Evolutionary conservation across 495 filamentous ascomycete species (phyloP), one percentile per base, ranked within the genome.

Genomic region (Massariosphaeria phaeospora): DNA sequence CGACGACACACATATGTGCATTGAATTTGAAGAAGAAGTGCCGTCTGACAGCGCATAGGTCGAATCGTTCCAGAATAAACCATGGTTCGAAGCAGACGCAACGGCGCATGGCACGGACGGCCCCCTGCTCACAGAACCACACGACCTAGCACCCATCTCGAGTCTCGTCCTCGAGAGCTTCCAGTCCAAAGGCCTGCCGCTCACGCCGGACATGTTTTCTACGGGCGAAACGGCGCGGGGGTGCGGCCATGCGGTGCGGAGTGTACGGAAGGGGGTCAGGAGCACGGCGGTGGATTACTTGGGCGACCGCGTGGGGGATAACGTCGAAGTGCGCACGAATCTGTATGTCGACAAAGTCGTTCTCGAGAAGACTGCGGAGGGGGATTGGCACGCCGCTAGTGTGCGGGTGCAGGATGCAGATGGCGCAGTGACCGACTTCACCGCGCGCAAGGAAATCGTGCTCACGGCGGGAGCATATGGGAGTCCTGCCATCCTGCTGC

Each of bases 11-110:
- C 36, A 9, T 13, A 11, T 40, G 23, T 33, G 4, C 24, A 20
- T 31, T 38, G 25, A 6, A n/a, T 18, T 39, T 12, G 6, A 25
- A n/a, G 25, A 4, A 77, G 55, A 7, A 33, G 11, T 46, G 2
- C n/a, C 3, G 40, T 27, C 34, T 39, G 15, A 47, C 43, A 2
- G 15, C 5, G 0, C 15, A 17, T 56, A 63, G 17, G 58, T 84
- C 5, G 80, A 85, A 56, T 72, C 65, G 0, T 83, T 82, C 63
- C 70, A 80, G 58, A 55, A 57, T 0, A 61, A 68, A 1, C 61
- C 75, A 1, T 42, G 72, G 42, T 48, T 60, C n/a, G 62, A 72
- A 46, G 66, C 67, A 0, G 30, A 54, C 1, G 7, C 15, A 2
- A 18, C 7, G 1, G 68, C 79, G 55, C 81, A 85, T 69, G 54